Evolutionary conservation across 2,329 filamentous ascomycete genomes (phyloP).

Genomic region (Phaeosphaeriaceae sp.): DNA sequence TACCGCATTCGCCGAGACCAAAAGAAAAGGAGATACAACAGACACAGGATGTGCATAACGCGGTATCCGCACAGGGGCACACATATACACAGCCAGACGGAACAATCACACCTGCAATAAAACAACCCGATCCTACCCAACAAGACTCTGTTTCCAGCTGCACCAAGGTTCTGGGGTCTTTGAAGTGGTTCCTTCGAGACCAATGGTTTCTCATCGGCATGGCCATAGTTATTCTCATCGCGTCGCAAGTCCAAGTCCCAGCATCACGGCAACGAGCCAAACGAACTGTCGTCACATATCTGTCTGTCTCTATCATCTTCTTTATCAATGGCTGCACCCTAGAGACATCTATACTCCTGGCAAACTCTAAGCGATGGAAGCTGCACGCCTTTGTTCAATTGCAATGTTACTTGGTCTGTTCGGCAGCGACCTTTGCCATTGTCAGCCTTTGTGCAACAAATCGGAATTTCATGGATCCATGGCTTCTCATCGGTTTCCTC

Average conservation of each 20-base stretch:
- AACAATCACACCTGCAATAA: too few relatives aligned
- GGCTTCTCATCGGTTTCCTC: constrained; percentile 71
- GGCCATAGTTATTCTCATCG: constrained; percentile 59
- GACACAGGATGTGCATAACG: not conserved
- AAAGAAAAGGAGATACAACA: not conserved
- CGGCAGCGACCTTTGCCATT: constrained; percentile 64
- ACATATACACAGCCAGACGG: too few relatives aligned
- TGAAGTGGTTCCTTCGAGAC: constrained; percentile 54
- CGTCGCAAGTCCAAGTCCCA: constrained; percentile 62
- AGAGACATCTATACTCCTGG: constrained; percentile 64
- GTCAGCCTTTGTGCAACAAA: constrained; percentile 60
- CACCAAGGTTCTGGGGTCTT: constrained; percentile 11
- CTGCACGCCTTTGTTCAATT: constrained; percentile 71
- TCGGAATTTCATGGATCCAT: constrained; percentile 63
- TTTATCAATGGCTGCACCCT: constrained; percentile 74
- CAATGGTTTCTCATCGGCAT: constrained; percentile 73
- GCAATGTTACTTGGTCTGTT: constrained; percentile 71
- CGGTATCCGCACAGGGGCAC: not conserved
- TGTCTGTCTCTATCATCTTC: constrained; percentile 72
- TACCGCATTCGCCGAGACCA: too few relatives aligned
- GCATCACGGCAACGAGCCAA: constrained; percentile 60
- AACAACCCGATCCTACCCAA: not conserved
- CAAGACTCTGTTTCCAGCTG: not conserved
- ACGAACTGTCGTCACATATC: constrained; percentile 65
- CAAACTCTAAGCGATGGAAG: constrained; percentile 70